Percentiles rank a stretch among this genome's conserved stretches.
Conservation (phyloP, 208 protist genomes). For the Herpetomonas muscarum region DNA sequence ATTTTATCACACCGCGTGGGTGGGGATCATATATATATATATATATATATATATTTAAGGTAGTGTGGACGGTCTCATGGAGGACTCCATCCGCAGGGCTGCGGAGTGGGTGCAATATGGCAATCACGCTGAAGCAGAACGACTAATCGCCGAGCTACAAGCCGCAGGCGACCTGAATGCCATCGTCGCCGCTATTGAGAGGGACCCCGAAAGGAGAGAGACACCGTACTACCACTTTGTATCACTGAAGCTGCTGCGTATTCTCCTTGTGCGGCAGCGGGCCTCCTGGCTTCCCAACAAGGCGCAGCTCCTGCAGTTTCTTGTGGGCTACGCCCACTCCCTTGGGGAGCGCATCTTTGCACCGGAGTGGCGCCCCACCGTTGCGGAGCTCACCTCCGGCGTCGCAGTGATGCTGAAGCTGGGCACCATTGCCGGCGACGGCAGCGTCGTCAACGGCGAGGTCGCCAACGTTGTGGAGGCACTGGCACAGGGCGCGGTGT, state of each 20-base stretch:
- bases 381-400: slow-evolving; percentile 50
- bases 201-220: slow-evolving; percentile 10
- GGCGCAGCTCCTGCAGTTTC: slow-evolving; percentile 31
- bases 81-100: slow-evolving; percentile 30
- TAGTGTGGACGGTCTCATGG: slow-evolving; percentile 17
- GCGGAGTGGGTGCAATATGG: slow-evolving; percentile 50
- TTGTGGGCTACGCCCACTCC: slow-evolving; percentile 32
- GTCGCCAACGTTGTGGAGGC: slow-evolving; percentile 13
- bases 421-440: slow-evolving; percentile 25
- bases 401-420: slow-evolving; percentile 69
- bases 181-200: slow-evolving; percentile 25
- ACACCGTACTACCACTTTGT: slow-evolving; percentile 61
- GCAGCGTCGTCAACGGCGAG: slow-evolving; percentile 7
- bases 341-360: slow-evolving; percentile 21
- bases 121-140: slow-evolving; percentile 47
- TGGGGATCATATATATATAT: not conserved
- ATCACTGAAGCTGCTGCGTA: slow-evolving; percentile 53
- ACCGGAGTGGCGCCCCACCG: slow-evolving; percentile 49
- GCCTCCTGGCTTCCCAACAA: slow-evolving; percentile 10
- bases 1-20: too few species aligned
- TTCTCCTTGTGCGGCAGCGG: slow-evolving; percentile 37
- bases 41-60: not conserved
- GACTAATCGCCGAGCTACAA: slow-evolving; percentile 39
- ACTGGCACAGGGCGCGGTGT: slow-evolving; percentile 11
- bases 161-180: slow-evolving; percentile 17